Evolutionary conservation across 129 eudicot species (phyloP).

Genomic region (Ambrosia artemisiifolia): DNA sequence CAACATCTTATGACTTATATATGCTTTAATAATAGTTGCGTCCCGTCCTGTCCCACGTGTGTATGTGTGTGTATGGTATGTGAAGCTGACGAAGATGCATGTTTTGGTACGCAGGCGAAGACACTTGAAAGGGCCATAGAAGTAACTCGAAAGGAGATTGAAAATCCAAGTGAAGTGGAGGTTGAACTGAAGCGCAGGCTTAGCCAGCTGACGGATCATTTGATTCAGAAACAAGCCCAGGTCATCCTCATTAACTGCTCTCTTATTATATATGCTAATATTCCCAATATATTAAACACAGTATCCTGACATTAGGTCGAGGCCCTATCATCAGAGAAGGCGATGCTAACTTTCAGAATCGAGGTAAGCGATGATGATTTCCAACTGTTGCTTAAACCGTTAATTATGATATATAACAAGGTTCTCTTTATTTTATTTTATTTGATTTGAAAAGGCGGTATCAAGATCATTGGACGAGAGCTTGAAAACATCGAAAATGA

Average conservation of each 20-base stretch:
- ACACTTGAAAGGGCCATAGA: constrained; percentile 58
- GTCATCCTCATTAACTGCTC: constrained; percentile 20
- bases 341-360: constrained; percentile 64
- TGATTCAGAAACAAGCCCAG: constrained; percentile 97
- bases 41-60: not conserved
- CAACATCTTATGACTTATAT: too few relatives aligned
- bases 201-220: constrained; percentile 81
- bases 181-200: constrained; percentile 89
- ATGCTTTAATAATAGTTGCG: too few relatives aligned
- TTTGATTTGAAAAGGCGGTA: constrained; percentile 44
- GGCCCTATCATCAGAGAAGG: constrained; percentile 86
- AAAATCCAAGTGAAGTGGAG: constrained; percentile 73
- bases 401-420: not conserved
- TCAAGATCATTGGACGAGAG: constrained; percentile 75
- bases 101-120: constrained; percentile 45
- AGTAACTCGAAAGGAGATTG: constrained; percentile 58
- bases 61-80: not conserved
- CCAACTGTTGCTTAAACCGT: not conserved
- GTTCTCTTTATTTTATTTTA: not conserved
- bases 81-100: constrained; percentile 9
- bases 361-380: constrained; percentile 50
- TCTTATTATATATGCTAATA: not conserved
- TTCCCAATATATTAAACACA: not conserved
- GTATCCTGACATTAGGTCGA: constrained; percentile 48
- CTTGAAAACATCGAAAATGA: constrained; percentile 31